Base-by-base conservation (phyloP, 129 eudicot species). In the Smallanthus sonchifolius region DNA sequence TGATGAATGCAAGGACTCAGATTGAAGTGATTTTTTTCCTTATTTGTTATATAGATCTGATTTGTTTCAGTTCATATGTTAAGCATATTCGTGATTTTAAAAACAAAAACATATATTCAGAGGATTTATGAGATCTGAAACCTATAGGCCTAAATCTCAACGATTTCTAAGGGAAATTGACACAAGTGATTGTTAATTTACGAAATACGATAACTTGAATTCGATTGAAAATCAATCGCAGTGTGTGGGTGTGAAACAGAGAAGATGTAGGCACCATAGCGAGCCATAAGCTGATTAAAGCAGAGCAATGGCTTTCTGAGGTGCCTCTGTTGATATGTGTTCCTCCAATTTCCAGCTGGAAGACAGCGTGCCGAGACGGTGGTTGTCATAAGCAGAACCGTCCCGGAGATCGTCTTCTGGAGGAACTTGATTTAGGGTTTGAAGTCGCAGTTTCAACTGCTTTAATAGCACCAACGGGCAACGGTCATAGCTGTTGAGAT, bases 221-320 rank as follows among this genome's bases (percentile, higher is more conserved):
- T 7, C 10, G 14, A 67, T 5, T 19, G 19, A 15, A 72, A 0
- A 17, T 40, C 42, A 14, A 40, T 65, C 34, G 0, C 4, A 15
- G 34, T n/a, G 13, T 43, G 11, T 42, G n/a, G n/a, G 66, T 30
- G 10, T 16, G 52, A 28, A 66, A 11, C 5, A 40, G 16, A 20
- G 3, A 65, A 63, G 37, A 43, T 84, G 83, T 84, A 48, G 83
- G 79, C 86, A 85, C 82, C 86, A 82, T 83, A 85, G 89, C 89
- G 86, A 85, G 84, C 89, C 82, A 78, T 20, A 14, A 81, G 81
- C 84, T 71, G 87, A 81, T 65, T 59, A 32, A 77, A 57, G 14
- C 78, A 80, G 71, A 75, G 60, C 84, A 75, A 62, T 70, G 89
- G 86, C 86, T 85, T 82, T 85, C 84, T 85, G 89, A 79, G 84